Evolutionary conservation across 768 basidiomycete species (phyloP).

Genomic region (Flagelloscypha sp.): DNA sequence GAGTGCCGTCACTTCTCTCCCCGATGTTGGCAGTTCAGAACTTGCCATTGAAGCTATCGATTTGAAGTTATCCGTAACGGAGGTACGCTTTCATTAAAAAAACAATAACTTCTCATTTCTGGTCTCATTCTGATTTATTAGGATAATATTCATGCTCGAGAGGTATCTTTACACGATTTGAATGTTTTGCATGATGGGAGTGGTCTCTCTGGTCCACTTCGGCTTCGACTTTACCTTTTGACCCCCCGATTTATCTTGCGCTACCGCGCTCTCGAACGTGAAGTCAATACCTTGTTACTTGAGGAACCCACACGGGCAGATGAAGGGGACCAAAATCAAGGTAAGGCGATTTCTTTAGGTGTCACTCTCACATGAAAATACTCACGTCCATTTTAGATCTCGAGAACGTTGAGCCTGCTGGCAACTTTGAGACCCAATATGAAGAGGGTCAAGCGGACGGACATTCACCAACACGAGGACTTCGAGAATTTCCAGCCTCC

Average conservation of each 20-base stretch:
- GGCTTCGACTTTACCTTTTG: conserved; percentile 40
- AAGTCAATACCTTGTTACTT: conserved; percentile 34
- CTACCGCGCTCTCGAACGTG: conserved; percentile 55
- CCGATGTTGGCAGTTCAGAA: conserved; percentile 49
- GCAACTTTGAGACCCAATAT: too few relatives aligned
- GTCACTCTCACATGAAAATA: too few relatives aligned
- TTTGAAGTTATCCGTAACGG: conserved; percentile 52
- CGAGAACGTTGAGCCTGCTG: too few relatives aligned
- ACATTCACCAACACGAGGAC: too few relatives aligned
- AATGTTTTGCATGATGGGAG: conserved; percentile 62
- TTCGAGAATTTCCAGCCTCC: too few relatives aligned
- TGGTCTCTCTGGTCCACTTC: conserved; percentile 53
- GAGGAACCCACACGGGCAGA: conserved; percentile 12
- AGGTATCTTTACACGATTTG: conserved; percentile 65
- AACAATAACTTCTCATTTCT: neutral
- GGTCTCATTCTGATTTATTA: conserved; percentile 18
- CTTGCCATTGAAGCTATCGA: conserved; percentile 66
- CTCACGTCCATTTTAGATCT: too few relatives aligned
- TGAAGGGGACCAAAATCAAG: conserved; percentile 1
- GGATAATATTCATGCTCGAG: conserved; percentile 65
- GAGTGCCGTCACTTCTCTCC: conserved; percentile 36
- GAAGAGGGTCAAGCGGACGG: too few relatives aligned
- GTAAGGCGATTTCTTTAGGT: too few relatives aligned
- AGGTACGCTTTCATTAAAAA: conserved; percentile 38
- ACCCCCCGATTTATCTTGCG: conserved; percentile 58